Evolutionary conservation across 192 early-diverging fungal genomes (phyloP), one percentile per base, ranked within the genome.

Genomic region (Diversispora eburnea): DNA sequence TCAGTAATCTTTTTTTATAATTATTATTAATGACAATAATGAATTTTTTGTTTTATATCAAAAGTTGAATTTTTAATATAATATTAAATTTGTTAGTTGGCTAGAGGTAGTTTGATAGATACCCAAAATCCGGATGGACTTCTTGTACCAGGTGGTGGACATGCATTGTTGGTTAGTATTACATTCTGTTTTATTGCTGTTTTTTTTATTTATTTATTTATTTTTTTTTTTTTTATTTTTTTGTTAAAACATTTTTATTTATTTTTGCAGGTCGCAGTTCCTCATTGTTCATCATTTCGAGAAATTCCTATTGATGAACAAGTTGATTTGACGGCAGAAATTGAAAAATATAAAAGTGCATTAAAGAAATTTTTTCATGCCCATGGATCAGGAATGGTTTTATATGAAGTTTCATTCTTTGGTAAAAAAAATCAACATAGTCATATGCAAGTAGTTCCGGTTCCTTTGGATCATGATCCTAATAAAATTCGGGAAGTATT

Each of bases 31-130:
- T 33, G n/a, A 33, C 39, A 39, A 52, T 19, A 41, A 10, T 12
- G 4, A 13, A 20, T 33, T 15, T 49, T 47, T 17, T 42, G 33
- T 48, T 13, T 54, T 54, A 3, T n/a, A 22, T 39, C 7, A 39
- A 9, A 33, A 54, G 48, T 1, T 55, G 1, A 22, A 42, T 52
- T 15, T 45, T 56, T 42, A 69, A 42, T 55, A 17, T 60, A 45
- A 33, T 48, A 20, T 15, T 39, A 59, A 9, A 5, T 48, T 39
- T 45, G n/a, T 19, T 43, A 73, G 72, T 80, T 94, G 72, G 89
- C 97, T 43, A 97, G 96, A 81, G 97, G 97, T n/a, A 87, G 90
- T 25, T 76, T 97, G 25, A 82, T 89, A 0, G 81, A 77, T 33
- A 85, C 77, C 9, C 57, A 13, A 33, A 43, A 75, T 10, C 57